Evolutionary conservation across 2,329 filamentous ascomycete genomes (phyloP).

Genomic region (Neophaeococcomyces mojaviensis): DNA sequence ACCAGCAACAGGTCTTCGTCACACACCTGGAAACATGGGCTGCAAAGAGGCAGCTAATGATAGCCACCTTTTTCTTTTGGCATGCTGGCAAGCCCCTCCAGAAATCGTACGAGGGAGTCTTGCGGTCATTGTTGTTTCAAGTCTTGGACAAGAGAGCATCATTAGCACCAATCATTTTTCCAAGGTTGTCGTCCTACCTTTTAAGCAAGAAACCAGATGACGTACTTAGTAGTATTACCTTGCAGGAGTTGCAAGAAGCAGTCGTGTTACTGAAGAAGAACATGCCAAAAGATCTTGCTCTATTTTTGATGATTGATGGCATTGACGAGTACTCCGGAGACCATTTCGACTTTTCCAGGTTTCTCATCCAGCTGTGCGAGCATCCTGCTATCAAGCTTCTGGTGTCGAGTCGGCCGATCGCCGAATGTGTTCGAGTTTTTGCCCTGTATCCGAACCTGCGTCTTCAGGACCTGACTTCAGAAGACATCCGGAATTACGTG

Average conservation of each 20-base stretch:
- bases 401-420: no score
- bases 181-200: not conserved
- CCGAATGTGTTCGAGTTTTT: no score
- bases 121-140: constrained; percentile 4
- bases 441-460: not conserved
- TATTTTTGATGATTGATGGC: constrained; percentile 7
- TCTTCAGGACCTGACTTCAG: constrained; percentile 1
- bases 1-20: not conserved
- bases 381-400: not conserved
- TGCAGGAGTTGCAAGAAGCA: no score
- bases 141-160: not conserved
- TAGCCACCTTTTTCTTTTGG: constrained; percentile 5
- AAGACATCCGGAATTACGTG: constrained; percentile 3
- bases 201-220: no score
- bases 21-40: not conserved
- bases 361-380: not conserved
- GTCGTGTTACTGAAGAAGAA: not conserved
- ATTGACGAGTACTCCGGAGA: constrained; percentile 6
- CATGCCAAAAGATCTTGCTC: not conserved
- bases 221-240: no score
- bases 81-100: not conserved
- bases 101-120: constrained; percentile 4
- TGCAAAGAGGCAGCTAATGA: not conserved
- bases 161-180: not conserved
- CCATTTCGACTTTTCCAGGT: not conserved